Evolutionary conservation across 495 filamentous ascomycete genomes (phyloP).

Genomic region (Xylaria castorea): DNA sequence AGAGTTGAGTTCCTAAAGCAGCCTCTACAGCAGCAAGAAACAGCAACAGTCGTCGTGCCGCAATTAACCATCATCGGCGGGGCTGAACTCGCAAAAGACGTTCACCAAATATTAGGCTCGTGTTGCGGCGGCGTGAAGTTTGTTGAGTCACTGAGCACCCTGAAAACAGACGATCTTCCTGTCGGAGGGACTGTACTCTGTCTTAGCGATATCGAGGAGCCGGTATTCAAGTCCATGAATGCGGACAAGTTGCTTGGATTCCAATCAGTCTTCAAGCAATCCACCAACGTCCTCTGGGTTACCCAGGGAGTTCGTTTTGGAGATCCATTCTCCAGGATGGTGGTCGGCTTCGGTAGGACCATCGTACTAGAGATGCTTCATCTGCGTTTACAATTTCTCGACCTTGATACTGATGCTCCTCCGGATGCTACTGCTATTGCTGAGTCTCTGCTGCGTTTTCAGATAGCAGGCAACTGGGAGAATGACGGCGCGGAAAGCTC

Average conservation of each 20-base stretch:
- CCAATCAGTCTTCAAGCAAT: not conserved
- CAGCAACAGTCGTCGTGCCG: not conserved
- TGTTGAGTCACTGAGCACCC: not conserved
- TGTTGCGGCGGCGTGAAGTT: not conserved
- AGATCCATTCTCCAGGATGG: constrained; percentile 26
- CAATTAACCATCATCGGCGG: constrained; percentile 17
- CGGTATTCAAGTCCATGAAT: not conserved
- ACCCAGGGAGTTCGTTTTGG: not conserved
- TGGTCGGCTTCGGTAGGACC: not conserved
- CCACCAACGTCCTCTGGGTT: constrained; percentile 1
- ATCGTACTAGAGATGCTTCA: constrained; percentile 3
- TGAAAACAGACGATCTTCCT: not conserved
- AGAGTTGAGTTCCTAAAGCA: constrained; percentile 40
- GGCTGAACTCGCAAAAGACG: not conserved
- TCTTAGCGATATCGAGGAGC: constrained; percentile 5
- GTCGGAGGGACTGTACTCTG: not conserved
- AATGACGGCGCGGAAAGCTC: not conserved
- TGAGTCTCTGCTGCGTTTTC: not conserved
- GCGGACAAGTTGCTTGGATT: not conserved
- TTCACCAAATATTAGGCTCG: not conserved
- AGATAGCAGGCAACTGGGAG: not conserved
- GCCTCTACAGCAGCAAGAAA: constrained; percentile 35
- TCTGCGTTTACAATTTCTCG: not conserved
- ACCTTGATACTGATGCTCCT: not conserved
- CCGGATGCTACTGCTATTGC: not conserved